Evolutionary conservation across 768 basidiomycete genomes (phyloP).

Genomic region (Trametes elegans): DNA sequence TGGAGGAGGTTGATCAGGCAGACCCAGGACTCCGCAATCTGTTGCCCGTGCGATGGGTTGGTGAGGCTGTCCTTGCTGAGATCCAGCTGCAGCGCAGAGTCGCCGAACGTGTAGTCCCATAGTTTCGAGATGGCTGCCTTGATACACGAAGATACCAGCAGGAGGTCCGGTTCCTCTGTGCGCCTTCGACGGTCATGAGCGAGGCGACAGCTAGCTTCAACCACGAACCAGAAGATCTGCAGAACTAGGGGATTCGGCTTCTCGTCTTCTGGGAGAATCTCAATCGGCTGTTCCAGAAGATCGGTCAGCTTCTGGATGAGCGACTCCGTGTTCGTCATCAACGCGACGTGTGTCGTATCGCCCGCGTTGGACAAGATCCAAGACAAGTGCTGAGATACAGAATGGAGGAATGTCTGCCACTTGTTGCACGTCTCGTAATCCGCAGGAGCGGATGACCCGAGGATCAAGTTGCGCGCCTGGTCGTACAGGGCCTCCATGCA

Average conservation of each 20-base stretch:
- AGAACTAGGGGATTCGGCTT: conserved; percentile 41
- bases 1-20: conserved; percentile 56
- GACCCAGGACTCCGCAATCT: conserved; percentile 69
- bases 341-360: conserved; percentile 31
- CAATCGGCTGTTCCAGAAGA: conserved; percentile 37
- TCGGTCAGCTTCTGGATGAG: conserved; percentile 33
- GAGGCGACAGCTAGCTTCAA: conserved; percentile 54
- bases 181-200: conserved; percentile 28
- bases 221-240: conserved; percentile 57
- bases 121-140: conserved; percentile 39
- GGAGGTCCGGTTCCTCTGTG: conserved; percentile 8
- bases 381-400: conserved; percentile 42
- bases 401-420: conserved; percentile 23
- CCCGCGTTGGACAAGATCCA: conserved; percentile 39
- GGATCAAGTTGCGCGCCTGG: conserved; percentile 1
- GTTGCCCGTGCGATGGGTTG: conserved; percentile 32
- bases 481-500: conserved; percentile 20
- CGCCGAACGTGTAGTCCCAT: conserved; percentile 50
- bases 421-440: conserved; percentile 7
- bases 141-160: conserved; percentile 31
- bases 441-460: background rate
- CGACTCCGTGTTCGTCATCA: conserved; percentile 37
- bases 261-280: conserved; percentile 25
- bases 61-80: conserved; percentile 32
- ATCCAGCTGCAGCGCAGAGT: conserved; percentile 40